Percentiles rank a stretch among this genome's conserved stretches.
phyloP scores from a whole-genome alignment of 768 basidiomycete species.

The Naganishia randhawae region DNA sequence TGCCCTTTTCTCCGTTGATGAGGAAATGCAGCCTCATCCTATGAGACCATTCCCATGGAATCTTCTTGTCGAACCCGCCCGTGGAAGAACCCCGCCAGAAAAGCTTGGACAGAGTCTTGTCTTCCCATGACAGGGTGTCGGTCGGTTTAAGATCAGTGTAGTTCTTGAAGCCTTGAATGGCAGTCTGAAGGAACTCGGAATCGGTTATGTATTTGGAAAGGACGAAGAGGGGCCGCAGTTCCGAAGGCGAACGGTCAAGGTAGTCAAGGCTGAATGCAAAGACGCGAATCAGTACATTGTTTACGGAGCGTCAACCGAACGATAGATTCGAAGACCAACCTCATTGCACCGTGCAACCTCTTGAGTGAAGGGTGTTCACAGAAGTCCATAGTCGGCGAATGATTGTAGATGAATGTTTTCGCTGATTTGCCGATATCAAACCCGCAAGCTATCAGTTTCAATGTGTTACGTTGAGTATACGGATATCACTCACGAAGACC shows the following conservation, averaged over 20 bases:
- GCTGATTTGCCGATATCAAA: slow-evolving; percentile 30
- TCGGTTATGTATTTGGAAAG: slow-evolving; percentile 48
- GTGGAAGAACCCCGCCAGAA: slow-evolving; percentile 55
- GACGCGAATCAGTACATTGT: neutral
- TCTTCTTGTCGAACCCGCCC: slow-evolving; percentile 50
- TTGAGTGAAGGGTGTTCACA: slow-evolving; percentile 48
- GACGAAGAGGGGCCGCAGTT: slow-evolving; percentile 44
- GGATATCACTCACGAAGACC: slow-evolving; percentile 2
- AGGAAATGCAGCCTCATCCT: slow-evolving; percentile 51
- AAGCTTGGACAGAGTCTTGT: slow-evolving; percentile 50
- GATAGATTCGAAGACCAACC: slow-evolving; percentile 28
- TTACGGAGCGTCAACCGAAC: neutral
- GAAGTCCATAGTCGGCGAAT: slow-evolving; percentile 47
- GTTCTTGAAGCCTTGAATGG: slow-evolving; percentile 48
- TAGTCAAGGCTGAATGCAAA: slow-evolving; percentile 40
- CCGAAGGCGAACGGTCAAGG: slow-evolving; percentile 43
- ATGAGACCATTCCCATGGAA: slow-evolving; percentile 52
- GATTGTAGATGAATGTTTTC: slow-evolving; percentile 47
- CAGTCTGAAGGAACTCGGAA: slow-evolving; percentile 42
- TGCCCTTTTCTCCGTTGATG: slow-evolving; percentile 49
- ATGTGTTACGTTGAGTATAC: neutral
- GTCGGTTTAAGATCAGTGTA: slow-evolving; percentile 34
- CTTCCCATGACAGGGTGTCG: slow-evolving; percentile 48
- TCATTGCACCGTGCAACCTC: slow-evolving; percentile 48
- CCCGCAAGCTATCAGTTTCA: too few species aligned